Evolutionary conservation across 305 asterid genomes (phyloP).

Genomic region (Stenogyne calaminthoides): DNA sequence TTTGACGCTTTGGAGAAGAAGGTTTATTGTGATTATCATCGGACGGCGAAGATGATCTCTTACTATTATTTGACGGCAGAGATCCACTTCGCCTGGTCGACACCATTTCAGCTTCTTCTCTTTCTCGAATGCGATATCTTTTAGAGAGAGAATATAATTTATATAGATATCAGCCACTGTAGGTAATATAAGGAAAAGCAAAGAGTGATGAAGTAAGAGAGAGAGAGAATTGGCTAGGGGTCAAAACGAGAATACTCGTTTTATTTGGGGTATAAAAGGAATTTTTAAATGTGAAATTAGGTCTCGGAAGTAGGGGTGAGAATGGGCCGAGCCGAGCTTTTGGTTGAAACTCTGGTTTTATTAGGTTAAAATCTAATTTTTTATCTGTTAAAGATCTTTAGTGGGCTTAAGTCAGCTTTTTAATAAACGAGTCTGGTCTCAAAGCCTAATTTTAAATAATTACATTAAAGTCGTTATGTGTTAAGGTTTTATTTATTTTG

Average conservation of each 20-base stretch:
- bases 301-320: too few species aligned
- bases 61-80: slow-evolving; percentile 66
- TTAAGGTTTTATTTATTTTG: too few species aligned
- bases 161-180: slow-evolving; percentile 11
- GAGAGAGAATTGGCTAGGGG: slow-evolving; percentile 22
- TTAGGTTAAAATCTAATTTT: too few species aligned
- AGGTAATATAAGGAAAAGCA: neutral
- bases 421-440: too few species aligned
- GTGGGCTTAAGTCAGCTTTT: too few species aligned
- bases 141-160: slow-evolving; percentile 31
- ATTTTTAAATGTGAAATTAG: neutral
- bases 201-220: slow-evolving; percentile 12
- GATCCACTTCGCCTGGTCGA: slow-evolving; percentile 95
- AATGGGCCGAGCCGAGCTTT: too few species aligned
- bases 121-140: slow-evolving; percentile 36
- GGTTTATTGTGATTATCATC: slow-evolving; percentile 55
- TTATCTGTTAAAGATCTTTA: too few species aligned
- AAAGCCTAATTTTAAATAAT: too few species aligned
- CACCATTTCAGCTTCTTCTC: slow-evolving; percentile 68
- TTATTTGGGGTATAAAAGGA: neutral
- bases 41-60: slow-evolving; percentile 73
- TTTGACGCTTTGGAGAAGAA: slow-evolving; percentile 83
- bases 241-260: slow-evolving; percentile 7
- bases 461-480: too few species aligned
- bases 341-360: too few species aligned